Conservation (phyloP, 108 stramenopile genomes). For the Cyclotella atomus region DNA sequence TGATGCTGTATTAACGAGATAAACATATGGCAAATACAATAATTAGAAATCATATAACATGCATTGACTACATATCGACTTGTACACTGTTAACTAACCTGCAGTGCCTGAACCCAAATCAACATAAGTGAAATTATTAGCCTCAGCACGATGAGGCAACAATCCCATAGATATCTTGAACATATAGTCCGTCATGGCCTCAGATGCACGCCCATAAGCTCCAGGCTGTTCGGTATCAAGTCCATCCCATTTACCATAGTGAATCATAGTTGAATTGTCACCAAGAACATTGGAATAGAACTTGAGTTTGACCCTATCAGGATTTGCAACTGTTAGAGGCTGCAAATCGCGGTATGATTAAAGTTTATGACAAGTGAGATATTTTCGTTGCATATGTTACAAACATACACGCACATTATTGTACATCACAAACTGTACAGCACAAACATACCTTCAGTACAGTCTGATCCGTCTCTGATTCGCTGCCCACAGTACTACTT, state of each 20-base stretch:
- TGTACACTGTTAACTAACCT: too few species aligned
- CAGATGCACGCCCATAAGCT: conserved; percentile 44
- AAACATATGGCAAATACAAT: background rate
- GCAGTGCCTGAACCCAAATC: conserved; percentile 61
- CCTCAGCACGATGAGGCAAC: conserved; percentile 27
- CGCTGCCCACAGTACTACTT: too few species aligned
- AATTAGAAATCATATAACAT: background rate
- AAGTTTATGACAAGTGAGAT: too few species aligned
- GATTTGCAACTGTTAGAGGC: conserved; percentile 17
- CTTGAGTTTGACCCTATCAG: conserved; percentile 42
- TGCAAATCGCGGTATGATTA: too few species aligned
- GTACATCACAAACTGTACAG: too few species aligned
- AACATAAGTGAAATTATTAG: conserved; percentile 20
- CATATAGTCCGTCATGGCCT: conserved; percentile 57
- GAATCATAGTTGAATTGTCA: conserved; percentile 42
- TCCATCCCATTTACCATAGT: conserved; percentile 56
- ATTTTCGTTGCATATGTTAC: too few species aligned
- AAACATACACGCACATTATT: too few species aligned
- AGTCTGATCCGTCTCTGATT: too few species aligned
- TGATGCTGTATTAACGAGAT: conserved; percentile 10
- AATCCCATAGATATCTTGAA: conserved; percentile 25
- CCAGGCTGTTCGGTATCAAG: conserved; percentile 34
- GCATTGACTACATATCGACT: too few species aligned
- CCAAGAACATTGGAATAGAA: conserved; percentile 45
- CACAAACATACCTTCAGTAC: too few species aligned